A percentile compares a stretch with the other conserved stretches of the same genome.
Evolutionary conservation across 106 monocot species (phyloP).

Genomic region (Dactylorhiza incarnata): DNA sequence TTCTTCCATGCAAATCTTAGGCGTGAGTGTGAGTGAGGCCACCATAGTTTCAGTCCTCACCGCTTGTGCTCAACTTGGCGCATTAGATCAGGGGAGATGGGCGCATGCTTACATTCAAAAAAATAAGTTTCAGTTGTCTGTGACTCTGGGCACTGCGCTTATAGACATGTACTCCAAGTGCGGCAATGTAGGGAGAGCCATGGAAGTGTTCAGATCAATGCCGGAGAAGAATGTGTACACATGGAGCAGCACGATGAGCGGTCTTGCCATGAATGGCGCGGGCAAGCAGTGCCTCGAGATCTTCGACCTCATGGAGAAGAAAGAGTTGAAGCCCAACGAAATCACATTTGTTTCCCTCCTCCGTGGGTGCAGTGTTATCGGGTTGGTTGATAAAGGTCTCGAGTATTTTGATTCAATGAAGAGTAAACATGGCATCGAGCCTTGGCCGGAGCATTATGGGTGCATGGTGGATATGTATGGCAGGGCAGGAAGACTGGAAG

Average conservation of each 20-base stretch:
- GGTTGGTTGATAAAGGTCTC: conserved; percentile 42
- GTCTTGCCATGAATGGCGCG: conserved; percentile 68
- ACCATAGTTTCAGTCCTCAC: conserved; percentile 73
- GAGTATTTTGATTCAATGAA: conserved; percentile 41
- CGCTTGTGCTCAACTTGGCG: conserved; percentile 62
- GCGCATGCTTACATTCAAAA: conserved; percentile 39
- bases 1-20: conserved; percentile 37
- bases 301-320: conserved; percentile 43
- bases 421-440: conserved; percentile 32
- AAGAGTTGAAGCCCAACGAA: conserved; percentile 36
- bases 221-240: conserved; percentile 67
- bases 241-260: conserved; percentile 61
- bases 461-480: conserved; percentile 76
- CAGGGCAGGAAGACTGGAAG: conserved; percentile 48
- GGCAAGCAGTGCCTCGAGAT: conserved; percentile 38
- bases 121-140: conserved; percentile 30
- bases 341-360: conserved; percentile 62
- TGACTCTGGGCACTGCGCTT: conserved; percentile 61
- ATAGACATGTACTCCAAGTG: conserved; percentile 89
- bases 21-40: conserved; percentile 34
- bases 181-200: conserved; percentile 37
- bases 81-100: conserved; percentile 64
- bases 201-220: conserved; percentile 64
- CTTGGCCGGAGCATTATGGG: conserved; percentile 59
- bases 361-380: conserved; percentile 44